Evolutionary conservation across 2,329 filamentous ascomycete genomes (phyloP), one percentile per base, ranked within the genome.

Genomic region (Xylaria sp.): DNA sequence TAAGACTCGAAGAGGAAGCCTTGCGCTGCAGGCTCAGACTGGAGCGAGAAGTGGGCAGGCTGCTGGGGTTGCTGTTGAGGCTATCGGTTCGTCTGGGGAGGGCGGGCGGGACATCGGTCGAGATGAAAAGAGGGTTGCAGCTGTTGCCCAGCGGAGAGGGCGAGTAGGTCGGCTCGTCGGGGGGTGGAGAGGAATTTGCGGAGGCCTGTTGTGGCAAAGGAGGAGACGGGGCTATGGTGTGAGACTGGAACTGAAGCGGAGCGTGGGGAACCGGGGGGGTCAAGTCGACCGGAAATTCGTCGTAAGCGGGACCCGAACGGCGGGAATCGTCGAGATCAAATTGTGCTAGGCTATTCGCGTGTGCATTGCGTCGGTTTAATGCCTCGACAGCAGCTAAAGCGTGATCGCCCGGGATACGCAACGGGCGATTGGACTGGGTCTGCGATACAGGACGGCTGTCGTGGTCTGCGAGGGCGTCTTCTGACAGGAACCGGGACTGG

Each of bases 1-100:
- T 73, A n/a, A 84, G 67, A 26, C 73, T 80, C 18, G 79, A 74
- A 4, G 71, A 66, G 0, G 78, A 79, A 8, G 71, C 63, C 56
- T 76, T 74, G 59, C 71, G 73, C 29, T 74, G 71, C 24, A 77
- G 63, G 38, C 58, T 61, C 37, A 57, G 67, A 5, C 68, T 66
- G 21, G 62, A 62, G 42, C 65, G 66, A 17, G 69, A 63, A 6
- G 68, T 62, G 13, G 72, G 71, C 39, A 70, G 63, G 50, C 59
- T 60, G 13, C 65, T 58, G 53, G 54, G 58, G 59, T 71, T 69
- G 50, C 70, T 69, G 64, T 71, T 71, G 60, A 75, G 67, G 73
- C 70, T 72, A 56, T 68, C 73, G 66, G 62, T 62, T 42, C 64
- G 66, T 39, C 53, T 53, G 24, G 55, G 67, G 50, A 51, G 59